These are phyloP conservation scores for Saitozyma sp. DNA, from an alignment of 768 basidiomycete genomes.

Conservation along the genomic window DNA sequence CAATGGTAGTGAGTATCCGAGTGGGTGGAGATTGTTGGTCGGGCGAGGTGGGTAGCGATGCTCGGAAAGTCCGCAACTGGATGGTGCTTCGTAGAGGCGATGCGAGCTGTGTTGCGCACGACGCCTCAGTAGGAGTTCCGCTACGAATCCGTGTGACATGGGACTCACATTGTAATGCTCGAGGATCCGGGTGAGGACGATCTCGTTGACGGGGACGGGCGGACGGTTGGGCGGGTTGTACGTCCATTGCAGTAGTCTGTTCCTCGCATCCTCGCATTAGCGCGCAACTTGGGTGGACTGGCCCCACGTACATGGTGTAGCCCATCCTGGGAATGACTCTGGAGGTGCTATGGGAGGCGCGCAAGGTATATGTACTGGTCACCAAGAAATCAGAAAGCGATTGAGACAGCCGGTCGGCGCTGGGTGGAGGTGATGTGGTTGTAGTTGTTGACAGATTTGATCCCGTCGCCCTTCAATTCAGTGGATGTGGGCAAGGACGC, in stretches of 20 bases:
- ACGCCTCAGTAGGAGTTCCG: not conserved
- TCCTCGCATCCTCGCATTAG: not conserved
- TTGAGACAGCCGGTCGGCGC: too few relatives aligned
- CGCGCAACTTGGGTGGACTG: not conserved
- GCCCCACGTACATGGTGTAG: conserved; percentile 20
- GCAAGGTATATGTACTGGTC: too few relatives aligned
- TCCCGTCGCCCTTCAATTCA: too few relatives aligned
- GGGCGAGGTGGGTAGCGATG: conserved; percentile 17
- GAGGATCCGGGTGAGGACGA: conserved; percentile 32
- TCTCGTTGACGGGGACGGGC: conserved; percentile 22
- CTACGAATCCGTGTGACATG: not conserved
- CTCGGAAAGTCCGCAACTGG: conserved; percentile 39
- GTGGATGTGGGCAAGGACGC: too few relatives aligned
- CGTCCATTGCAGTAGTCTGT: conserved; percentile 40
- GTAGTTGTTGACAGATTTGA: too few relatives aligned
- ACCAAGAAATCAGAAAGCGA: too few relatives aligned
- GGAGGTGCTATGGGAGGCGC: too few relatives aligned
- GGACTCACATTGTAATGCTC: conserved; percentile 37
- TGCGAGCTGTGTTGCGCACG: conserved; percentile 16
- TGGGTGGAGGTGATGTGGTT: too few relatives aligned
- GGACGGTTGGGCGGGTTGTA: conserved; percentile 20
- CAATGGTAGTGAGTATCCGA: conserved; percentile 24
- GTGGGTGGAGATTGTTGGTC: conserved; percentile 2
- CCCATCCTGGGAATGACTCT: conserved; percentile 14
- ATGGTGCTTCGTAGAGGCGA: conserved; percentile 26